A percentile compares a stretch with the other conserved stretches of the same genome.
These are phyloP conservation scores for Chlamydomonas sphaeroides DNA, from an alignment of 139 green algal species.

Conservation along the genomic window DNA sequence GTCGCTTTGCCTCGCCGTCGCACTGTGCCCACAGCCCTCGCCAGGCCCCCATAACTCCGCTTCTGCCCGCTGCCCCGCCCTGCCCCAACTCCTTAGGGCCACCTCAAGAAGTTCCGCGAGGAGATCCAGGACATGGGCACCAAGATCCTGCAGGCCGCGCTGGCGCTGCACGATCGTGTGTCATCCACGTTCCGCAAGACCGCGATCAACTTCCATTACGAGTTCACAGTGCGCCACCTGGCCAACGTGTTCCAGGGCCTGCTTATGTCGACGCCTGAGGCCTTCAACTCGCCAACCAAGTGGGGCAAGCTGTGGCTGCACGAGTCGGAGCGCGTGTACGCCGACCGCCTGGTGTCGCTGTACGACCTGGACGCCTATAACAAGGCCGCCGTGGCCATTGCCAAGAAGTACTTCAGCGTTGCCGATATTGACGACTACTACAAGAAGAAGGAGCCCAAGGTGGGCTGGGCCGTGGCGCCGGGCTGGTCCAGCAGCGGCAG, in stretches of 20 bases:
- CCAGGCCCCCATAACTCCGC: too few species aligned
- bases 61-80: neutral
- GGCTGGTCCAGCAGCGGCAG: too few species aligned
- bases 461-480: too few species aligned
- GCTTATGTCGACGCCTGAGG: slow-evolving; percentile 82
- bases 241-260: slow-evolving; percentile 91
- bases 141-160: slow-evolving; percentile 67
- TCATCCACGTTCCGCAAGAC: slow-evolving; percentile 89
- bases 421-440: slow-evolving; percentile 89
- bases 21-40: too few species aligned
- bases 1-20: too few species aligned
- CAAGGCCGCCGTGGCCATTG: slow-evolving; percentile 76
- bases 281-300: slow-evolving; percentile 79
- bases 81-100: slow-evolving; percentile 61
- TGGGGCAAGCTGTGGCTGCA: slow-evolving; percentile 90
- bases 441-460: slow-evolving; percentile 84
- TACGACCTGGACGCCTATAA: slow-evolving; percentile 83
- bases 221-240: slow-evolving; percentile 90
- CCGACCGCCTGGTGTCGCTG: slow-evolving; percentile 76
- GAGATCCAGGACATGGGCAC: slow-evolving; percentile 63
- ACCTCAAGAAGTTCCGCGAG: slow-evolving; percentile 80
- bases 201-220: slow-evolving; percentile 94
- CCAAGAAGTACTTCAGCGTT: slow-evolving; percentile 86
- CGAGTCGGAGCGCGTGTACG: slow-evolving; percentile 89
- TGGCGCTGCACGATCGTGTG: slow-evolving; percentile 88